Evolutionary conservation across 139 green algal species (phyloP).

Genomic region (Coelastrella sp.): DNA sequence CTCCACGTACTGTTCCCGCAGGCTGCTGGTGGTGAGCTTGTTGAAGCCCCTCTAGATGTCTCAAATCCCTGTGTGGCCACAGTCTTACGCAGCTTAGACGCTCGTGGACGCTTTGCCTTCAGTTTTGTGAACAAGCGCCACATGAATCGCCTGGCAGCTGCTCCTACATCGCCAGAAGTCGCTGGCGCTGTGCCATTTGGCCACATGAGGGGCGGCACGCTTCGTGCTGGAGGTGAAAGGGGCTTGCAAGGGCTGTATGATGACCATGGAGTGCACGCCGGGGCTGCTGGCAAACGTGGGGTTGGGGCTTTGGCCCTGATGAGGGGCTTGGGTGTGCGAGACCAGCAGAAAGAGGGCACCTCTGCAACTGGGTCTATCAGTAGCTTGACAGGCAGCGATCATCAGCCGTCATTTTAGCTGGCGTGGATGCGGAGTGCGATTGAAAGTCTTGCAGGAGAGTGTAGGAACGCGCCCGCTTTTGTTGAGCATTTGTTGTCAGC

Average conservation of each 20-base stretch:
- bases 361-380: background rate
- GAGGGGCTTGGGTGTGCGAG: background rate
- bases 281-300: background rate
- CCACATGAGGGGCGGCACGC: background rate
- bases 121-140: slow-evolving; percentile 22
- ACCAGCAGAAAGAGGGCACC: background rate
- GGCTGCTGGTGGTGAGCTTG: slow-evolving; percentile 40
- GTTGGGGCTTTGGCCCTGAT: background rate
- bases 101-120: slow-evolving; percentile 40
- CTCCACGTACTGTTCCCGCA: background rate
- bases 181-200: background rate
- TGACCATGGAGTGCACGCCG: background rate
- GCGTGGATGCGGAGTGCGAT: too few relatives aligned
- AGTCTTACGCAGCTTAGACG: slow-evolving; percentile 40
- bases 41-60: slow-evolving; percentile 28
- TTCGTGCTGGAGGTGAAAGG: background rate
- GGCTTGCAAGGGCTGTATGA: background rate
- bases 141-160: background rate
- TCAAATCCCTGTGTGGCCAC: slow-evolving; percentile 22
- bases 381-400: background rate
- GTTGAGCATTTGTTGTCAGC: too few relatives aligned
- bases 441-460: too few relatives aligned
- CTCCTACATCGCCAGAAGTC: background rate
- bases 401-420: background rate
- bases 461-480: too few relatives aligned